Percentiles rank a stretch among this genome's conserved stretches.
These are phyloP conservation scores for Sporisorium iseilematis-ciliati DNA, from an alignment of 1,284 basidiomycete species.

Conservation along the genomic window DNA sequence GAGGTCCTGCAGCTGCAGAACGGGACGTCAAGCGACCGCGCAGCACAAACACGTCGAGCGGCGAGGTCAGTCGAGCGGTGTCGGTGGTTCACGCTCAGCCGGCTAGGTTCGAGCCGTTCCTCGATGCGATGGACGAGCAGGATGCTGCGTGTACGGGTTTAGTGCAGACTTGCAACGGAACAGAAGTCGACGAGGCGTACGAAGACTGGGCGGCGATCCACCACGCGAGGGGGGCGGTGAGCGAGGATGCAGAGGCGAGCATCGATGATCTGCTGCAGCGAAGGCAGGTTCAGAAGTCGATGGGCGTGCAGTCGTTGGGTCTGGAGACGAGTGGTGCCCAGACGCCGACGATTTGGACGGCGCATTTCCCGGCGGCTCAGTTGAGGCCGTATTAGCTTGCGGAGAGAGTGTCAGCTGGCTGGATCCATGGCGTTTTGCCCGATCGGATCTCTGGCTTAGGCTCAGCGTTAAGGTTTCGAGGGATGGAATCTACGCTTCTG, in stretches of 20 bases:
- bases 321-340: constrained; percentile 26
- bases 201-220: constrained; percentile 53
- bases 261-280: constrained; percentile 31
- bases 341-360: constrained; percentile 43
- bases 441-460: not conserved
- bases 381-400: constrained; percentile 40
- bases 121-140: constrained; percentile 5
- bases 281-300: constrained; percentile 26
- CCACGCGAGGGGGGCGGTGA: constrained; percentile 35
- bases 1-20: not conserved
- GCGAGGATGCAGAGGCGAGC: constrained; percentile 42
- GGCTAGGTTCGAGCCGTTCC: constrained; percentile 33
- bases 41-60: constrained; percentile 45
- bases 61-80: constrained; percentile 38
- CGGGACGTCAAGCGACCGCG: constrained; percentile 4
- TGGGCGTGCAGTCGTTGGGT: constrained; percentile 18
- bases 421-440: not conserved
- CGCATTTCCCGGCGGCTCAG: constrained; percentile 50
- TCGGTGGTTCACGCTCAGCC: constrained; percentile 46
- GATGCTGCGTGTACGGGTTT: not conserved
- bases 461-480: constrained; percentile 1
- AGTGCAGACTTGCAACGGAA: constrained; percentile 1
- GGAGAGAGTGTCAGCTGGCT: not conserved
- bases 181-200: constrained; percentile 37
- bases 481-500: not conserved